Percentiles rank a stretch among this genome's conserved stretches.
These are phyloP conservation scores for Phytophthora kernoviae DNA, from an alignment of 352 stramenopile genomes.

Conservation along the genomic window DNA sequence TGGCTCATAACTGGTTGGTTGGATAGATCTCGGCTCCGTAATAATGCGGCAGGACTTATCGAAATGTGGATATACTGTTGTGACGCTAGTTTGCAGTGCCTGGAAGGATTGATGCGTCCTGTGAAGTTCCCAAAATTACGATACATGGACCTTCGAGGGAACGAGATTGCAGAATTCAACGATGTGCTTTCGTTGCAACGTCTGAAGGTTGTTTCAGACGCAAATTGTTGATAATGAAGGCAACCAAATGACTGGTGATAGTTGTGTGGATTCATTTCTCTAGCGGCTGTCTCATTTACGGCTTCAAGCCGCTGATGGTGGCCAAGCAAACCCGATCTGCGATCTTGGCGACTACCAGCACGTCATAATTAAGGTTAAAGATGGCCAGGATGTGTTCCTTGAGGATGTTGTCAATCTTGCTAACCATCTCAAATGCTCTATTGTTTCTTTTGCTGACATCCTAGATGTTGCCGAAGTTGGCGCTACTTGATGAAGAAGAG, in stretches of 20 bases:
- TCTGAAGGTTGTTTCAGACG: slow-evolving; percentile 42
- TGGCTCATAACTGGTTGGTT: slow-evolving; percentile 74
- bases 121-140: slow-evolving; percentile 76
- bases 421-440: background rate
- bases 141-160: slow-evolving; percentile 76
- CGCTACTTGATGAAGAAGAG: slow-evolving; percentile 76
- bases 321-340: slow-evolving; percentile 69
- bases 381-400: background rate
- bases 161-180: slow-evolving; percentile 52
- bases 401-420: too few species aligned
- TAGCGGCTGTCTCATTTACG: slow-evolving; percentile 64
- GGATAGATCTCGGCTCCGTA: background rate
- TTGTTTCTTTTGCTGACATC: slow-evolving; percentile 1
- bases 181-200: slow-evolving; percentile 51
- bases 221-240: background rate
- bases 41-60: background rate
- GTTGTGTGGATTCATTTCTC: slow-evolving; percentile 1
- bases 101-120: slow-evolving; percentile 63
- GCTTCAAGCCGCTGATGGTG: slow-evolving; percentile 59
- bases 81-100: slow-evolving; percentile 36
- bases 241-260: background rate
- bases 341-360: slow-evolving; percentile 65
- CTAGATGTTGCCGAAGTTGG: slow-evolving; percentile 57
- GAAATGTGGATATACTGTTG: background rate
- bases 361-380: slow-evolving; percentile 41